A percentile compares a stretch with the other conserved stretches of the same genome.
These are phyloP conservation scores for Pichia thaimueangensis DNA, from an alignment of 805 yeast genomes.

Conservation along the genomic window DNA sequence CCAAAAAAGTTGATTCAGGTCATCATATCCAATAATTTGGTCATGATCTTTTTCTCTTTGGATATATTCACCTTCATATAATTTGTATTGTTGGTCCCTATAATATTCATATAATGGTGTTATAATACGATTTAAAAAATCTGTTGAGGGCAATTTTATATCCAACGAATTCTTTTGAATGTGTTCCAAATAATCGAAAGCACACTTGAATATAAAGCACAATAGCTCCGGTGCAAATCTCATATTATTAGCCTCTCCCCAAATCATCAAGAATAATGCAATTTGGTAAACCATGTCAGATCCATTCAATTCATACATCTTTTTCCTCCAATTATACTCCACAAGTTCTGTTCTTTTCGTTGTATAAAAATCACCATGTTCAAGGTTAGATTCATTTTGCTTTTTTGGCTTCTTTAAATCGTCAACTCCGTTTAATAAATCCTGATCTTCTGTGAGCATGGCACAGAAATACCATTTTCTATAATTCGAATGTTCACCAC, in stretches of 20 bases:
- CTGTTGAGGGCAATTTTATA: conserved; percentile 16
- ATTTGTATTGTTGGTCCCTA: conserved; percentile 60
- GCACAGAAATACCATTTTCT: conserved; percentile 92
- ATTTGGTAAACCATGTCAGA: conserved; percentile 58
- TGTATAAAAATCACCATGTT: conserved; percentile 20
- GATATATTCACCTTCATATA: conserved; percentile 46
- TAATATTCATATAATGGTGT: conserved; percentile 52
- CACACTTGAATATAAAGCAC: conserved; percentile 53
- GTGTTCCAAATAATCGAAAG: conserved; percentile 41
- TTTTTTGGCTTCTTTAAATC: conserved; percentile 54
- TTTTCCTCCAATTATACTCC: conserved; percentile 70
- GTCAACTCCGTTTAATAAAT: conserved; percentile 50
- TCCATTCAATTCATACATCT: conserved; percentile 50
- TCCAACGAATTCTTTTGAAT: conserved; percentile 24
- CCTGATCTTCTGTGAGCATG: conserved; percentile 69
- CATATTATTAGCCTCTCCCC: conserved; percentile 76
- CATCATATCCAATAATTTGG: conserved; percentile 52
- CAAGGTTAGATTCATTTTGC: conserved; percentile 35
- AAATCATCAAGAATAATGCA: conserved; percentile 54
- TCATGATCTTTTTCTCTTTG: conserved; percentile 67
- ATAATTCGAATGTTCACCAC: conserved; percentile 83
- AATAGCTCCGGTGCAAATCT: conserved; percentile 44
- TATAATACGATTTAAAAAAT: conserved; percentile 35
- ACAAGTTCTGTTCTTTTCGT: conserved; percentile 54
- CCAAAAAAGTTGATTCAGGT: conserved; percentile 49